These are phyloP conservation scores for Nelumbo lutea DNA, from an alignment of 164 flowering plant species.

Conservation along the genomic window DNA sequence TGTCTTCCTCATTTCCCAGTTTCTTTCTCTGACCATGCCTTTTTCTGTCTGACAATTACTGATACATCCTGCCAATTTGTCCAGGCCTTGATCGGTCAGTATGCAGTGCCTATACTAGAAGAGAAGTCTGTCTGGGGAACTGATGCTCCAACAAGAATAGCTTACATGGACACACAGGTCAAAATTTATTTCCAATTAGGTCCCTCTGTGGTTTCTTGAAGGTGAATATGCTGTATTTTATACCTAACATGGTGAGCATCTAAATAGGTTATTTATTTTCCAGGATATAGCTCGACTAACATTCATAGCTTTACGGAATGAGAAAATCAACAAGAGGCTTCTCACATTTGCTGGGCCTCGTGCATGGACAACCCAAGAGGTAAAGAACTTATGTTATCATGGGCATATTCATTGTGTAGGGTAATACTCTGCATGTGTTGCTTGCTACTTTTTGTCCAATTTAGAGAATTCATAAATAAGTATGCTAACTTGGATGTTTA, in stretches of 20 bases:
- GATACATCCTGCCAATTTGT: slow-evolving; percentile 5
- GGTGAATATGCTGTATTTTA: not conserved
- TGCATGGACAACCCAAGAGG: slow-evolving; percentile 99
- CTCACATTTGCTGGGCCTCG: slow-evolving; percentile 97
- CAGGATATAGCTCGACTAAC: slow-evolving; percentile 96
- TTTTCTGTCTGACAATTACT: not conserved
- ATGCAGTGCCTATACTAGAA: slow-evolving; percentile 95
- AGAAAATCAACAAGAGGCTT: slow-evolving; percentile 68
- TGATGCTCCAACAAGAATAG: slow-evolving; percentile 95
- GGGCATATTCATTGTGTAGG: no score
- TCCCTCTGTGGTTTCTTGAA: not conserved
- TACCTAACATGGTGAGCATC: not conserved
- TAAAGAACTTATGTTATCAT: slow-evolving; percentile 15
- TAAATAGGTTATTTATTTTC: slow-evolving; percentile 3
- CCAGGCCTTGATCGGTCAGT: slow-evolving; percentile 96
- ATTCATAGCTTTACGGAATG: slow-evolving; percentile 84
- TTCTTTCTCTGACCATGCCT: not conserved
- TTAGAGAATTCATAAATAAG: no score
- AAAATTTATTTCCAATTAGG: slow-evolving; percentile 3
- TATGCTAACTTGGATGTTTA: no score
- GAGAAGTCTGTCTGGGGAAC: slow-evolving; percentile 99
- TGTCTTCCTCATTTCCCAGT: no score
- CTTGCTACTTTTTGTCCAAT: no score
- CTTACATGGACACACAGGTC: slow-evolving; percentile 99
- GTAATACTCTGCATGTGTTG: no score